phyloP scores from a whole-genome alignment of 1,139 yeast genomes.

The Geotrichum bryndzae region DNA sequence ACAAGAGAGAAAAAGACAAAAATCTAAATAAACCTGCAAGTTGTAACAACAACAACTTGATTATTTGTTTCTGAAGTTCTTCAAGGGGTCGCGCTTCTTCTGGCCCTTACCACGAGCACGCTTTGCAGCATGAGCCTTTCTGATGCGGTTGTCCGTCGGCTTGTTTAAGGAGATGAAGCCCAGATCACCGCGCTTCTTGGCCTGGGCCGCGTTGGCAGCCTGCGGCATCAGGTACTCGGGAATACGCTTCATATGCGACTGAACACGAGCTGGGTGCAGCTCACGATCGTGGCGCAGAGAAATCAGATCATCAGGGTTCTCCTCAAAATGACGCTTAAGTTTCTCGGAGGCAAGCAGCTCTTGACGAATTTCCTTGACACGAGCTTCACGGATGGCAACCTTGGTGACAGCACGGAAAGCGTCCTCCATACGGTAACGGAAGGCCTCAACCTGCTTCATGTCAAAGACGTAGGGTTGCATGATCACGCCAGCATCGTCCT shows the following conservation, averaged over 20 bases:
- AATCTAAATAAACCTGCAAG: neutral
- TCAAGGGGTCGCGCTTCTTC: conserved; percentile 63
- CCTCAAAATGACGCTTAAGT: conserved; percentile 91
- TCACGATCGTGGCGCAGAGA: conserved; percentile 89
- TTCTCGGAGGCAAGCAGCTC: conserved; percentile 87
- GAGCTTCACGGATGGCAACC: conserved; percentile 86
- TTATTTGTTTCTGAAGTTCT: conserved; percentile 41
- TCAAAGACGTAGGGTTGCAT: conserved; percentile 80
- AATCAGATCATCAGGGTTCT: conserved; percentile 91
- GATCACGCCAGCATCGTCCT: conserved; percentile 33
- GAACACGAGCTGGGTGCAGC: conserved; percentile 74
- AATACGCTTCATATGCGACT: conserved; percentile 80
- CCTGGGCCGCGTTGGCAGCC: conserved; percentile 46
- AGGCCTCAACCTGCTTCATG: conserved; percentile 87
- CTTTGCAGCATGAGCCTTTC: conserved; percentile 41
- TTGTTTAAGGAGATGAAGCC: conserved; percentile 79
- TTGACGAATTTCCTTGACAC: conserved; percentile 80
- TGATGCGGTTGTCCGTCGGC: conserved; percentile 40
- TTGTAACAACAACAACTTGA: neutral
- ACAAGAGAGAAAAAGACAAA: neutral
- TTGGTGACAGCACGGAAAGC: conserved; percentile 93
- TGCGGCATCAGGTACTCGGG: conserved; percentile 90
- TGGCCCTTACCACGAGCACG: conserved; percentile 29
- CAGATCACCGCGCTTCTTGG: conserved; percentile 41
- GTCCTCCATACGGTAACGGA: conserved; percentile 94